Base-by-base conservation (phyloP, 2,329 filamentous ascomycete genomes). In the Pseudogymnoascus destructans region DNA sequence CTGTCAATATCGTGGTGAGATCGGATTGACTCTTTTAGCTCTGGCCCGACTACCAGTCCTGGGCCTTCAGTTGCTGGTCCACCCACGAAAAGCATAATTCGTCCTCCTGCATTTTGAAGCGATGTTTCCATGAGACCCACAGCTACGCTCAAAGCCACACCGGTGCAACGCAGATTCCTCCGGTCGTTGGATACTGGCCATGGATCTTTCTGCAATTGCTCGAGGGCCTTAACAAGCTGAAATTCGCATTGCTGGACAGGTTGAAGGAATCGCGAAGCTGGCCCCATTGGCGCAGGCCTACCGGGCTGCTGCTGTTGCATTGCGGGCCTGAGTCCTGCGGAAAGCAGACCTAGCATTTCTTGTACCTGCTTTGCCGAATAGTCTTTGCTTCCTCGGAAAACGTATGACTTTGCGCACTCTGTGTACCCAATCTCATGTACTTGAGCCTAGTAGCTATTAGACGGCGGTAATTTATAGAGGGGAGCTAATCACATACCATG, bases 291-390 rank as follows among this genome's bases (percentile, higher is more conserved):
- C 64, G 83, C 80, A 38, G 86, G 82, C 55, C 89, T 83, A 62
- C 89, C 88, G 52, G 87, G 85, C 64, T 86, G 84, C 63, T 84
- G 84, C 73, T 87, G 82, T 69, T 79, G 75, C 38, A 71, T 72
- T 58, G 82, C 83, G 21, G 90, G 89, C 63, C 93, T 84, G 63
- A 89, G 72, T 33, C 83, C 82, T 21, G 87, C 77, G 17, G 86
- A 80, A 54, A 85, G 78, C 58, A 96, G 78, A 25, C 91, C 93
- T 56, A 98, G 84, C 93, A 98, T 98, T 69, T 98, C 93, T 72
- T 97, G 92, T n/a, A 98, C 90, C 71, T 97, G 91, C 75, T 97
- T 97, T 58, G 91, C 88, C n/a, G 85, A 80, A 72, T 98, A 98
- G 68, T 98, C 93, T 77, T 97, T 98, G 77, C 85, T 96, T 36